phyloP scores from a whole-genome alignment of 139 green algal species.

The Zygnema cylindricum region DNA sequence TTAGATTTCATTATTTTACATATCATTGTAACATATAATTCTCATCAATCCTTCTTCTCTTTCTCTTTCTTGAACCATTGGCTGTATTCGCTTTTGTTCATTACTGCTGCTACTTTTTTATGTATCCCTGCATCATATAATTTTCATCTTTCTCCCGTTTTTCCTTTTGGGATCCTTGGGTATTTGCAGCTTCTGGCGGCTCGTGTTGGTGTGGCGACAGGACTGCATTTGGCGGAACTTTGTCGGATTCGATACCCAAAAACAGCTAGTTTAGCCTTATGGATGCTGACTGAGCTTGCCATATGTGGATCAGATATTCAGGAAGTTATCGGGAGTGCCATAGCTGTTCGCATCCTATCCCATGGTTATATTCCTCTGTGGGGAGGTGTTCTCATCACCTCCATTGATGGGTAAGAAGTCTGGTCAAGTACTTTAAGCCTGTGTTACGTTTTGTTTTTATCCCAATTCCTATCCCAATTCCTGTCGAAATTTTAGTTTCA shows the following conservation, averaged over 20 bases:
- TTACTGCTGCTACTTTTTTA: too few relatives aligned
- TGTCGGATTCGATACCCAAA: conserved; percentile 68
- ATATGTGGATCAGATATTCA: conserved; percentile 65
- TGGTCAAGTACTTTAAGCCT: too few relatives aligned
- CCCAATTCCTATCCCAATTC: too few relatives aligned
- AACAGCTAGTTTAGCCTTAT: conserved; percentile 12
- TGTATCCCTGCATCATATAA: too few relatives aligned
- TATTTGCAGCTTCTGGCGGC: conserved; percentile 80
- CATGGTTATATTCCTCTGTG: conserved; percentile 32
- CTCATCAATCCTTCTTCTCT: too few relatives aligned
- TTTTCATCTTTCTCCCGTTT: too few relatives aligned
- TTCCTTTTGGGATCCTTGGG: background rate
- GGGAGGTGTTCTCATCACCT: conserved; percentile 37
- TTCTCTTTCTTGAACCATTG: too few relatives aligned
- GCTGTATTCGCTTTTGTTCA: too few relatives aligned
- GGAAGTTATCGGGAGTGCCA: conserved; percentile 62
- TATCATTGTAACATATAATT: too few relatives aligned
- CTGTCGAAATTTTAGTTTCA: too few relatives aligned
- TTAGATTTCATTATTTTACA: too few relatives aligned
- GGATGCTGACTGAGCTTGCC: conserved; percentile 49
- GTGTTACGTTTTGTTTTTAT: too few relatives aligned
- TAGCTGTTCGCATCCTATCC: conserved; percentile 31
- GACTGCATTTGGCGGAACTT: conserved; percentile 80
- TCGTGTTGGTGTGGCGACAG: conserved; percentile 82
- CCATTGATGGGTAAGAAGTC: conserved; percentile 40